A percentile compares a stretch with the other conserved stretches of the same genome.
Conservation (phyloP, 768 basidiomycete species). For the Cyclocybe cylindracea region DNA sequence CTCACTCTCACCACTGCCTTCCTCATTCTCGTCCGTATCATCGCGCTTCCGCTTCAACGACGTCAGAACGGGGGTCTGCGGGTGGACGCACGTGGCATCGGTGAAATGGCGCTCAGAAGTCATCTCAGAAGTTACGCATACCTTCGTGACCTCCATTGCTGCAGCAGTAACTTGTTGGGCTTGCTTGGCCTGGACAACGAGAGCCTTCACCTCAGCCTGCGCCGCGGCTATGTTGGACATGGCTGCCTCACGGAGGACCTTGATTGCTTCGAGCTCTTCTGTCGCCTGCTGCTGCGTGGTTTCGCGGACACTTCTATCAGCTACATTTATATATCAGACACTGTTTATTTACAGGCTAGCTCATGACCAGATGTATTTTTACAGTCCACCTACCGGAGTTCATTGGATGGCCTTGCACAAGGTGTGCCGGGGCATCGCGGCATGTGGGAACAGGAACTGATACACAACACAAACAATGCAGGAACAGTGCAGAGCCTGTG, state of each 20-base stretch:
- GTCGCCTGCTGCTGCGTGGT: slow-evolving; percentile 46
- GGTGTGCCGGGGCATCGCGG: too few species aligned
- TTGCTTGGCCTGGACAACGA: slow-evolving; percentile 12
- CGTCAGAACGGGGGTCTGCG: slow-evolving; percentile 32
- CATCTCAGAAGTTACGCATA: slow-evolving; percentile 20
- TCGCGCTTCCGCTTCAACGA: slow-evolving; percentile 69
- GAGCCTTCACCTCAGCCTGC: slow-evolving; percentile 9
- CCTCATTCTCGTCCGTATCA: slow-evolving; percentile 40
- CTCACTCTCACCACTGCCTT: slow-evolving; percentile 17
- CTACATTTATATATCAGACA: too few species aligned
- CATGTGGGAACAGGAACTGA: too few species aligned
- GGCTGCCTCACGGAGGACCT: slow-evolving; percentile 13
- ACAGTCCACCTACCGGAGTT: too few species aligned
- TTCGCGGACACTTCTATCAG: too few species aligned
- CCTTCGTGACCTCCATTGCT: slow-evolving; percentile 25
- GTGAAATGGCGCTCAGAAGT: slow-evolving; percentile 15
- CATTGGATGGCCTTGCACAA: too few species aligned
- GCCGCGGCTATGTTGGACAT: slow-evolving; percentile 10
- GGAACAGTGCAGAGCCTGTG: too few species aligned
- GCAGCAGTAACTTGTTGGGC: slow-evolving; percentile 2
- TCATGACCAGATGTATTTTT: too few species aligned
- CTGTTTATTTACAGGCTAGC: too few species aligned
- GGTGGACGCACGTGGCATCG: slow-evolving; percentile 20
- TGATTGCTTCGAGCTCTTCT: slow-evolving; percentile 44
- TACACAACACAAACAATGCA: too few species aligned